Conservation (phyloP, 805 yeast species). For the Hanseniaspora clermontiae region DNA sequence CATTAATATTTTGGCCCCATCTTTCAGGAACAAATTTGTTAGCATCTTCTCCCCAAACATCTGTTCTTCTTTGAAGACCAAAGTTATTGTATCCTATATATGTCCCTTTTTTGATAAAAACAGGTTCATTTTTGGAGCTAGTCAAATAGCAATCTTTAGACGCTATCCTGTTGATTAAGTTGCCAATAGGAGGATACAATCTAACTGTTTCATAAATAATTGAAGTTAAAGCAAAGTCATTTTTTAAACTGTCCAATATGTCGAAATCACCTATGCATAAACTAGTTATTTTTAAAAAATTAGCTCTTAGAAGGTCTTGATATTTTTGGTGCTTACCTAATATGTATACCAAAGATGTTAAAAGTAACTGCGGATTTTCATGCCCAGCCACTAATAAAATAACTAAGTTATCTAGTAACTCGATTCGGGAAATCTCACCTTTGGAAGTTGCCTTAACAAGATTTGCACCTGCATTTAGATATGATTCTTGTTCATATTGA, state of each 20-base stretch:
- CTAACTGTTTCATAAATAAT: constrained; percentile 36
- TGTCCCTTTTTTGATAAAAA: constrained; percentile 36
- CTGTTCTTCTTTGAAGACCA: constrained; percentile 36
- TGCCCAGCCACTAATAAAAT: constrained; percentile 51
- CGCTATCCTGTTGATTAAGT: constrained; percentile 38
- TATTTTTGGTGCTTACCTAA: constrained; percentile 31
- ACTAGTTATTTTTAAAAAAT: constrained; percentile 13
- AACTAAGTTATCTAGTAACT: constrained; percentile 41
- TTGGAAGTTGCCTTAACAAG: constrained; percentile 31
- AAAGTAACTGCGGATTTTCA: constrained; percentile 45
- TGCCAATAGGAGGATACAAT: constrained; percentile 45
- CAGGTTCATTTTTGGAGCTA: constrained; percentile 17
- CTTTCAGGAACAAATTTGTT: constrained; percentile 36
- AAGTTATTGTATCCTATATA: constrained; percentile 47
- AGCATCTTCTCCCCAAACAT: constrained; percentile 36
- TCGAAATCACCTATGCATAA: neutral
- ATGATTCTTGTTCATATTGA: constrained; percentile 26
- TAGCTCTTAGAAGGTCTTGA: constrained; percentile 27
- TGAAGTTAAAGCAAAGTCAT: neutral
- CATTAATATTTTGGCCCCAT: constrained; percentile 37
- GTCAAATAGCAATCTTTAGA: constrained; percentile 27
- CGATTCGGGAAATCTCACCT: constrained; percentile 33
- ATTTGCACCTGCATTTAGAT: constrained; percentile 30
- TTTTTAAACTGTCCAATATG: neutral
- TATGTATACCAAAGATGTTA: constrained; percentile 36